Base-by-base conservation (phyloP, 441 rosid genomes). In the Erysimum pusillum region DNA sequence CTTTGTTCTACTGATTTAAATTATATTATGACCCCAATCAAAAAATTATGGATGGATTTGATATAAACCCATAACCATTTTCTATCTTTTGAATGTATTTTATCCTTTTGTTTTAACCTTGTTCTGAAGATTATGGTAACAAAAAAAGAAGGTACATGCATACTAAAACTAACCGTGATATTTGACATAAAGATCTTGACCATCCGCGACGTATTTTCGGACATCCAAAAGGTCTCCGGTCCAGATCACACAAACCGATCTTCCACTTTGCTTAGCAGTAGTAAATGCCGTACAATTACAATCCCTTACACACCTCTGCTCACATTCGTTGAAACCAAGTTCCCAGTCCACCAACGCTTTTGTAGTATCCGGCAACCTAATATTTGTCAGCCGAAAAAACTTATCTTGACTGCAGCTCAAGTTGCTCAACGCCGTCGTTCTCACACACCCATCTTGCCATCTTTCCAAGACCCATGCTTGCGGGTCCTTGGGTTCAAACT, bases 201-300 rank as follows among this genome's bases (percentile, higher is more conserved):
- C 91, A 4, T 75, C 78, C 1, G 9, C 67, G 0, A 60, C 45
- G 41, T 85, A 87, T 12, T 78, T 77, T 61, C 93, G 78, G 52
- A 85, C 75, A 71, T 90, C 95, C 45, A 74, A 0, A 36, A 92
- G 75, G 4, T 85, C 85, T 3, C 71, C 88, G 20, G 73, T 78
- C 94, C 99, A 92, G 9, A 85, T 71, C 34, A 90, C 91, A 48
- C 96, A 91, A 1, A 96, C 96, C 0, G 68, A 35, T 4, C 86
- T 85, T 7, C 87, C 86, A 28, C 69, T 66, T 36, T 67, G 74
- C 32, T 91, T 85, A 69, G 81, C 42, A 65, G 31, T 81, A 7
- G 94, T 83, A 76, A 77, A 94, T 14, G 91, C 98, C 0, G 84
- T 85, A 51, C 98, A 94, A 17, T 88, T 79, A 79, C 98, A 94